phyloP scores from a whole-genome alignment of 2,329 filamentous ascomycete species.

The Beauveria sp. region DNA sequence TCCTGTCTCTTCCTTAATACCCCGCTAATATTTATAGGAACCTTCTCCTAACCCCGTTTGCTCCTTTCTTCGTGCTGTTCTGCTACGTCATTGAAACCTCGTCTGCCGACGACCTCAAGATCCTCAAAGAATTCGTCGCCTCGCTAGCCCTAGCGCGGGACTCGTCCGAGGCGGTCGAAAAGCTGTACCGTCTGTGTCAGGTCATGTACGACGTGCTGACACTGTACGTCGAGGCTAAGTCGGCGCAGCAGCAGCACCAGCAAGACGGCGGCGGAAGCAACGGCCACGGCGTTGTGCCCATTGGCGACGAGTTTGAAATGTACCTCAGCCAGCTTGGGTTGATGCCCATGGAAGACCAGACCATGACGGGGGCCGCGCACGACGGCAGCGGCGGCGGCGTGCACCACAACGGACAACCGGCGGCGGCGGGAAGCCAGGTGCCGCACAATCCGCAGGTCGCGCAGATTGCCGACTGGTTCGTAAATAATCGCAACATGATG shows the following conservation, averaged over 20 bases:
- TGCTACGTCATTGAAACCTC: constrained; percentile 49
- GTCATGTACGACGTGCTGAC: constrained; percentile 55
- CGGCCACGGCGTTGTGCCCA: constrained; percentile 30
- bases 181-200: constrained; percentile 54
- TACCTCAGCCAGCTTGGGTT: constrained; percentile 58
- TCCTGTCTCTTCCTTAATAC: background rate
- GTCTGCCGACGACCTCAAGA: constrained; percentile 43
- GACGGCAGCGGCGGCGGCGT: constrained; percentile 13
- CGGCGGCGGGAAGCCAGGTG: background rate
- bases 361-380: constrained; percentile 17
- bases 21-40: constrained; percentile 29
- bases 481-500: constrained; percentile 57
- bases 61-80: constrained; percentile 53
- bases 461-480: constrained; percentile 58
- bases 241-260: constrained; percentile 37
- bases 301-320: constrained; percentile 55
- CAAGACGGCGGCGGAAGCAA: constrained; percentile 15
- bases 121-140: constrained; percentile 47
- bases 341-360: constrained; percentile 35
- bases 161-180: constrained; percentile 51
- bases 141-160: constrained; percentile 45
- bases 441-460: constrained; percentile 26
- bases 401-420: constrained; percentile 13
- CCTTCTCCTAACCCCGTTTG: constrained; percentile 49
- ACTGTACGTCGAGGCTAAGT: constrained; percentile 55